Evolutionary conservation across 2,329 filamentous ascomycete genomes (phyloP).

Genomic region (Fusarium protoensiforme): DNA sequence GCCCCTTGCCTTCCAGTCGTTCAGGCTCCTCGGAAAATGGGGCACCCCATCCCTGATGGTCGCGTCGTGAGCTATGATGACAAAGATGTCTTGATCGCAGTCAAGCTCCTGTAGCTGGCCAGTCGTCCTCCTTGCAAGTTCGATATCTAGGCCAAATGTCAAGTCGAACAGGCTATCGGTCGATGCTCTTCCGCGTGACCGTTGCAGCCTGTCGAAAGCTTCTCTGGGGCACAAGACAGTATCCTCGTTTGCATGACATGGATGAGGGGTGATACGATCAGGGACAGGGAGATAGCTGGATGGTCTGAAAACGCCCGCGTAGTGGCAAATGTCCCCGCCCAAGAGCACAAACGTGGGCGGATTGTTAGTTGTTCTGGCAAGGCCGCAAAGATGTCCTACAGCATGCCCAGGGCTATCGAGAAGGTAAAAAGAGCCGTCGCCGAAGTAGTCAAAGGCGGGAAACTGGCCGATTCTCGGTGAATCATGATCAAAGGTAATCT

Average conservation of each 20-base stretch:
- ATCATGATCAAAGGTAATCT: conserved; percentile 40
- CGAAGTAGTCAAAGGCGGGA: conserved; percentile 54
- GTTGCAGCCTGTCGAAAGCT: conserved; percentile 23
- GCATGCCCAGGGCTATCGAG: conserved; percentile 55
- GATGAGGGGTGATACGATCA: conserved; percentile 36
- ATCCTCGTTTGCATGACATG: conserved; percentile 13
- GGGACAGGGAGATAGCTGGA: conserved; percentile 49
- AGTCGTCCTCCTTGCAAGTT: conserved; percentile 22
- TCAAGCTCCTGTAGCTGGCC: conserved; percentile 31
- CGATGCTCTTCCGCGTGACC: conserved; percentile 27
- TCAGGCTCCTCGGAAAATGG: conserved; percentile 32
- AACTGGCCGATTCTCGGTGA: conserved; percentile 50
- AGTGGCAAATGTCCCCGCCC: conserved; percentile 57
- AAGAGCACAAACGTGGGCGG: conserved; percentile 54
- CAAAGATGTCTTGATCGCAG: conserved; percentile 33
- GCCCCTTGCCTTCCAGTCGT: conserved; percentile 32
- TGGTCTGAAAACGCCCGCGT: conserved; percentile 51
- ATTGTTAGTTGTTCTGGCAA: conserved; percentile 50
- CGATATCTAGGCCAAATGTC: conserved; percentile 32
- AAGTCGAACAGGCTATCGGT: conserved; percentile 32
- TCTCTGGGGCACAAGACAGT: conserved; percentile 28
- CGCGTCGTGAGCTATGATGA: conserved; percentile 35
- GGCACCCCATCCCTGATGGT: conserved; percentile 34
- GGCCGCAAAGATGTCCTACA: conserved; percentile 53
- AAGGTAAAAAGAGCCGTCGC: conserved; percentile 55